phyloP scores from a whole-genome alignment of 1,284 basidiomycete species.

The Boletus smithii region DNA sequence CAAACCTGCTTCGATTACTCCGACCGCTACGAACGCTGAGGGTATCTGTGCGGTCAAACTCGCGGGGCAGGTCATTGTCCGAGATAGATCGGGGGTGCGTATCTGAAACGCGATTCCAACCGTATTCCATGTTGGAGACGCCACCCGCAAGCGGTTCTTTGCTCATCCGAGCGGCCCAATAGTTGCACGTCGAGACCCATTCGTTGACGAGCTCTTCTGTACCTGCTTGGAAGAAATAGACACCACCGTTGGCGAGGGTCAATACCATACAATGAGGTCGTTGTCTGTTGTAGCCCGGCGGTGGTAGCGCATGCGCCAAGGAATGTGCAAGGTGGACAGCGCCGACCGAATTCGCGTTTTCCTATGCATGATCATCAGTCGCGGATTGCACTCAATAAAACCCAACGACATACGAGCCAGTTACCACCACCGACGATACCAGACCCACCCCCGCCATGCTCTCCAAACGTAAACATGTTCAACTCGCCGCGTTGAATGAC shows the following conservation, averaged over 20 bases:
- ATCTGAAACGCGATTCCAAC: slow-evolving; percentile 83
- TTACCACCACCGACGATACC: slow-evolving; percentile 89
- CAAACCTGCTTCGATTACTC: slow-evolving; percentile 64
- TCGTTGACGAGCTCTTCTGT: slow-evolving; percentile 96
- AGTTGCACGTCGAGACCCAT: slow-evolving; percentile 98
- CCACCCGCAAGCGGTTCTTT: slow-evolving; percentile 93
- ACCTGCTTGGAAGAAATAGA: slow-evolving; percentile 96
- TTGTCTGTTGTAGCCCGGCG: slow-evolving; percentile 86
- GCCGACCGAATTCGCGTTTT: slow-evolving; percentile 84
- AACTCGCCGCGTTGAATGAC: slow-evolving; percentile 93
- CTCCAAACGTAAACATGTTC: slow-evolving; percentile 92
- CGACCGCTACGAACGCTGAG: slow-evolving; percentile 68
- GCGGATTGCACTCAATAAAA: not conserved
- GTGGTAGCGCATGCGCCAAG: slow-evolving; percentile 81
- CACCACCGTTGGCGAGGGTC: slow-evolving; percentile 82
- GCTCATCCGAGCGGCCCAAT: slow-evolving; percentile 93
- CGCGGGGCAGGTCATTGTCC: slow-evolving; percentile 51
- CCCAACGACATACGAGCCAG: slow-evolving; percentile 74
- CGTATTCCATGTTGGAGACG: slow-evolving; percentile 98
- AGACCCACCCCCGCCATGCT: slow-evolving; percentile 53
- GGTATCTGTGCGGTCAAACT: slow-evolving; percentile 54
- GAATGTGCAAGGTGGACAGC: slow-evolving; percentile 83
- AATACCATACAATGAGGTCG: slow-evolving; percentile 96
- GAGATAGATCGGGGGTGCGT: slow-evolving; percentile 55
- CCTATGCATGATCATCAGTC: slow-evolving; percentile 39